These are phyloP conservation scores for Rutstroemia sp. DNA, from an alignment of 2,329 filamentous ascomycete species.

Conservation along the genomic window DNA sequence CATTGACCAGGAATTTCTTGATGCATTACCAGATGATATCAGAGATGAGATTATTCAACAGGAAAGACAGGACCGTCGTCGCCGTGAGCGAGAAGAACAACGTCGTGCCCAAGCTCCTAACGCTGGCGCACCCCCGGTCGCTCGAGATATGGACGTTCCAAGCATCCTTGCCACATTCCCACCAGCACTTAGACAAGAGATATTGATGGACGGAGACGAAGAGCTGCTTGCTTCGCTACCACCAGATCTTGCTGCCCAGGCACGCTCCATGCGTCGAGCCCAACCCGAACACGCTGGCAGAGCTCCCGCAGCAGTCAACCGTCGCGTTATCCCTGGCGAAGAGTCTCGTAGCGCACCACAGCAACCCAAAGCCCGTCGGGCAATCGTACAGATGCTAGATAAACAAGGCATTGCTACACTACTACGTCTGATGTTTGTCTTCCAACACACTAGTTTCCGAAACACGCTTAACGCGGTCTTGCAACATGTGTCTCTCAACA, in stretches of 20 bases:
- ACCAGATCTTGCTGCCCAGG: slow-evolving; percentile 79
- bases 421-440: slow-evolving; percentile 96
- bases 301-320: slow-evolving; percentile 31
- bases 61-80: slow-evolving; percentile 81
- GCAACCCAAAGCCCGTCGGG: slow-evolving; percentile 62
- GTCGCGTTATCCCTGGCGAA: slow-evolving; percentile 41
- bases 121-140: slow-evolving; percentile 43
- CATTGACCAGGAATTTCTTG: slow-evolving; percentile 88
- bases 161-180: slow-evolving; percentile 90
- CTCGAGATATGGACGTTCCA: slow-evolving; percentile 72
- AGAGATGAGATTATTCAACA: slow-evolving; percentile 85
- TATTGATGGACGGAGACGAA: slow-evolving; percentile 86
- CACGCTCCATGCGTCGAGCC: slow-evolving; percentile 57
- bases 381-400: slow-evolving; percentile 93
- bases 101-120: slow-evolving; percentile 56
- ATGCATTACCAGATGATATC: slow-evolving; percentile 84
- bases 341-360: slow-evolving; percentile 22
- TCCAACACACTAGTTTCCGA: slow-evolving; percentile 80
- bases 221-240: slow-evolving; percentile 79
- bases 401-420: slow-evolving; percentile 94
- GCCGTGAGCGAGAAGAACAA: slow-evolving; percentile 75
- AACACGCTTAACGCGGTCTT: slow-evolving; percentile 80
- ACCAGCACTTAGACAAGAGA: slow-evolving; percentile 73
- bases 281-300: slow-evolving; percentile 21
- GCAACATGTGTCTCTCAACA: slow-evolving; percentile 87